These are phyloP conservation scores for Apiospora sp. DNA, from an alignment of 2,329 filamentous ascomycete genomes.

Conservation along the genomic window DNA sequence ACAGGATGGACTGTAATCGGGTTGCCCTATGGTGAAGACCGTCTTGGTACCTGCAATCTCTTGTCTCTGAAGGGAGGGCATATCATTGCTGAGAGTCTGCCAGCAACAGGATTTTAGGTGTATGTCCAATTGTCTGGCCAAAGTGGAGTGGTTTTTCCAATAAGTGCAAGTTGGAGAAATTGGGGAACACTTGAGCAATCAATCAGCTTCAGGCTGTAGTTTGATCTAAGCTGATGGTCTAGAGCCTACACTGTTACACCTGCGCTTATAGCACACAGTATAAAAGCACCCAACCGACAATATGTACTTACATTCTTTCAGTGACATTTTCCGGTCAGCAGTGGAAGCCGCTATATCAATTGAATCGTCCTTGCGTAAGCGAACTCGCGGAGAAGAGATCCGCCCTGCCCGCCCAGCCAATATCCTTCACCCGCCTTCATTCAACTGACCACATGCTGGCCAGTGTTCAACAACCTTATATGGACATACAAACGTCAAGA, in stretches of 20 bases:
- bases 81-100: not conserved
- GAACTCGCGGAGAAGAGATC: slow-evolving; percentile 6
- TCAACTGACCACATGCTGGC: not conserved
- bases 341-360: not conserved
- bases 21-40: not conserved
- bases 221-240: not conserved
- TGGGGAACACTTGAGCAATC: not conserved
- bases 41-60: not conserved
- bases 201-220: not conserved
- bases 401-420: not conserved
- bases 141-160: not conserved
- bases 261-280: not conserved
- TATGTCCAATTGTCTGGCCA: not conserved
- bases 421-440: not conserved
- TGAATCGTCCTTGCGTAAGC: not conserved
- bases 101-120: not conserved
- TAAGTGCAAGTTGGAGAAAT: not conserved
- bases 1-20: not conserved
- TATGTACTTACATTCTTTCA: not conserved
- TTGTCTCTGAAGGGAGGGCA: not conserved
- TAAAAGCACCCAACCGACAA: not conserved
- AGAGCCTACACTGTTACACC: not conserved
- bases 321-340: not conserved
- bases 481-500: not conserved
- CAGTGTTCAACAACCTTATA: slow-evolving; percentile 7